A percentile compares a stretch with the other conserved stretches of the same genome.
Conservation (phyloP, 2,329 filamentous ascomycete genomes). For the Piedraia hortae region DNA sequence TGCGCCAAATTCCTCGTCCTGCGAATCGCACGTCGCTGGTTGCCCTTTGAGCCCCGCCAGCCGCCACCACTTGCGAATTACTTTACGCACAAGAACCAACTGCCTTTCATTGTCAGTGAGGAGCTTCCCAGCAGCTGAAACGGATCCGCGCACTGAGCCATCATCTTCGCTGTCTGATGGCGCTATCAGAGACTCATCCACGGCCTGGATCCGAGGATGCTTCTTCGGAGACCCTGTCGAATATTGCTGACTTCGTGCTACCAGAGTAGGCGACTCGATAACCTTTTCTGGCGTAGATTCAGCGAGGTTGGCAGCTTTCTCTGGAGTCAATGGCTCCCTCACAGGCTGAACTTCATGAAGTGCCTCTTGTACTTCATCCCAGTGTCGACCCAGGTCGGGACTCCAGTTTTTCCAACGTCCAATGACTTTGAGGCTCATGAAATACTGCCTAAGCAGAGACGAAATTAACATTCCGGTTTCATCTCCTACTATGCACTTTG, state of each 20-base stretch:
- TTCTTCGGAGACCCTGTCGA: no score
- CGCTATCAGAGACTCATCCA: constrained; percentile 1
- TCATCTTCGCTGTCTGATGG: constrained; percentile 15
- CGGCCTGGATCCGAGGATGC: not conserved
- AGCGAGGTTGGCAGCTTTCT: not conserved
- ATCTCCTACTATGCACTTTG: constrained; percentile 54
- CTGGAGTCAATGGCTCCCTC: constrained; percentile 5
- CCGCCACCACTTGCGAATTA: constrained; percentile 45
- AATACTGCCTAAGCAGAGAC: constrained; percentile 70
- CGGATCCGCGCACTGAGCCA: constrained; percentile 7
- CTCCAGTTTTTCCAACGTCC: constrained; percentile 54
- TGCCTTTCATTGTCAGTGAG: no score
- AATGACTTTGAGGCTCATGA: constrained; percentile 58
- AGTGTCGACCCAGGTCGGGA: constrained; percentile 33
- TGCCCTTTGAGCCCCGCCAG: constrained; percentile 31
- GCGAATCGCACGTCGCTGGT: constrained; percentile 23
- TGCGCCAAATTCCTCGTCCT: constrained; percentile 31
- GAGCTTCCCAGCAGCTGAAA: no score
- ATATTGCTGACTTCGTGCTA: not conserved
- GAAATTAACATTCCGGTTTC: constrained; percentile 72
- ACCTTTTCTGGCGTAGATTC: not conserved
- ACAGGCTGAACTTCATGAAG: constrained; percentile 24
- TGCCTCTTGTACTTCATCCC: constrained; percentile 34
- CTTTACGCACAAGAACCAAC: constrained; percentile 37
- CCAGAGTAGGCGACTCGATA: not conserved